Evolutionary conservation across 345 rosid species (phyloP), one percentile per base, ranked within the genome.

Genomic region (Euphorbia peplus): DNA sequence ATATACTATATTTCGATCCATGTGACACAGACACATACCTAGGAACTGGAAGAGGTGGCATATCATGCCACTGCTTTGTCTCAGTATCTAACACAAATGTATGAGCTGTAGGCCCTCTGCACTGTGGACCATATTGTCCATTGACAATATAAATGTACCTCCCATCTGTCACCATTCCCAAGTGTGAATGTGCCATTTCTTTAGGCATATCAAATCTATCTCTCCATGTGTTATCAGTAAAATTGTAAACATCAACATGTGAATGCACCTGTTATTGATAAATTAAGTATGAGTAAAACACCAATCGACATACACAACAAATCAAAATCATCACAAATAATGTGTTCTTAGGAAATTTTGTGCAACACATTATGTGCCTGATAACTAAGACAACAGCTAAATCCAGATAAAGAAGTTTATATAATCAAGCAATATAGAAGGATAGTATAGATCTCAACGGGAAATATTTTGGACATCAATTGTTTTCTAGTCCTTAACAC

Each of bases 181-280:
- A 90, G 73, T 95, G 97, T 15, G 99, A 95, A 82, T 95, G 99
- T 14, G 97, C 97, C 99, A 95, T 95, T 77, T 91, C 95, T 77
- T 88, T 91, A 2, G 99, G 99, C 97, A 95, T 95, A 78, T 88
- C 90, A 75, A 91, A 91, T 80, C 93, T 82, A 58, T 82, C 92
- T 82, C 89, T 90, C 96, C 99, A 95, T 35, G 85, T 83, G 70
- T 90, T 88, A 82, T 83, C 86, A 5, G 83, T 71, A 74, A 95
- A 89, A 76, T 90, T 89, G 82, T 87, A 95, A 58, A 93, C 78
- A 75, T 95, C 96, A 68, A 95, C 89, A 76, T 91, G 96, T 18
- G 97, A 88, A 83, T 95, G 96, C 60, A 95, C 98, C 98, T 93
- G 73, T 57, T 15, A 8, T 42, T 44, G 12, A 44, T 18, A 67